Conservation (phyloP, 768 basidiomycete species). For the Phanerochaete sordida region DNA sequence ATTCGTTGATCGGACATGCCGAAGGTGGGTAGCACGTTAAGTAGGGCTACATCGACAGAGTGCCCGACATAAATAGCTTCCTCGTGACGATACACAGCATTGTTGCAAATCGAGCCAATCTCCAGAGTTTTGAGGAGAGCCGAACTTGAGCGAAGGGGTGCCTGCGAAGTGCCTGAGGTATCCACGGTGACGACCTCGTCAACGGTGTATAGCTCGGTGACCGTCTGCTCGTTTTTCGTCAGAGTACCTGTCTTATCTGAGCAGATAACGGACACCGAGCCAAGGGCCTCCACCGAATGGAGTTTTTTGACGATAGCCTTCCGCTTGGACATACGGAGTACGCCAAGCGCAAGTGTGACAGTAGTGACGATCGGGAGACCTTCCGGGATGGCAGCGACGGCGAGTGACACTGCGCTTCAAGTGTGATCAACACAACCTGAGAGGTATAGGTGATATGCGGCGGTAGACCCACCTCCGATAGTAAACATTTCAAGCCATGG, state of each 20-base stretch:
- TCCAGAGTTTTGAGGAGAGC: conserved; percentile 75
- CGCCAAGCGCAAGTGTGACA: conserved; percentile 92
- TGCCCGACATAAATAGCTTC: conserved; percentile 80
- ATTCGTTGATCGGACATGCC: conserved; percentile 65
- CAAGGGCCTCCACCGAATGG: conserved; percentile 91
- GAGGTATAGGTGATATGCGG: background rate
- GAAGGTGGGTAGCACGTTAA: conserved; percentile 73
- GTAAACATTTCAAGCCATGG: conserved; percentile 99
- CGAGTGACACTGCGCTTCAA: conserved; percentile 74
- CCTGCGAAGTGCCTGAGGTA: conserved; percentile 38
- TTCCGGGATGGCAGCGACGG: conserved; percentile 98
- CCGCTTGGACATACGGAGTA: conserved; percentile 88
- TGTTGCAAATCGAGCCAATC: conserved; percentile 89
- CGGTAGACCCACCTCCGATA: conserved; percentile 73
- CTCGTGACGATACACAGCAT: conserved; percentile 62
- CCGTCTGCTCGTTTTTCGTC: conserved; percentile 95
- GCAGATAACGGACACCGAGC: conserved; percentile 95
- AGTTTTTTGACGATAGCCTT: conserved; percentile 98
- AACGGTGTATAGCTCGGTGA: conserved; percentile 82
- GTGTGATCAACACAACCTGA: conserved; percentile 11
- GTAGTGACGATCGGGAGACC: conserved; percentile 96
- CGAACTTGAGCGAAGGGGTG: conserved; percentile 42
- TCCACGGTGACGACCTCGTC: conserved; percentile 77
- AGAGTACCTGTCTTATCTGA: conserved; percentile 98
- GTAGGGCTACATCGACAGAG: conserved; percentile 88